Conservation (phyloP, 139 green algal genomes). For the Closterium sp. region DNA sequence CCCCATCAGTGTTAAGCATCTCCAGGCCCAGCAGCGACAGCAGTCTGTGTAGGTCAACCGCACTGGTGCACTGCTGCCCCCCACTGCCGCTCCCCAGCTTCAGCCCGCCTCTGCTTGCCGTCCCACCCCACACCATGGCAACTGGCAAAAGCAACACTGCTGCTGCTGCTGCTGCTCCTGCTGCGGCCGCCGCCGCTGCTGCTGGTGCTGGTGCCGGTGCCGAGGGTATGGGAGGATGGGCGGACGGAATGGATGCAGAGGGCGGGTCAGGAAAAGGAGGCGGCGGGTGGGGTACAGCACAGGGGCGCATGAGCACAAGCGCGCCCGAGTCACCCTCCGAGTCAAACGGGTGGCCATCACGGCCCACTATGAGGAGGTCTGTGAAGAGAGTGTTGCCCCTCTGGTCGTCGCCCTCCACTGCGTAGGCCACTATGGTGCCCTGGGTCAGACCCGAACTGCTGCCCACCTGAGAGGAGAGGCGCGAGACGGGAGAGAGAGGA, state of each 20-base stretch:
- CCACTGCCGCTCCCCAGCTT: neutral
- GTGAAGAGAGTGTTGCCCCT: neutral
- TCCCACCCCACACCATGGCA: slow-evolving; percentile 2
- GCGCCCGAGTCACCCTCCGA: neutral
- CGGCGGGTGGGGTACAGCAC: too few species aligned
- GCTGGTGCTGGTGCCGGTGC: neutral
- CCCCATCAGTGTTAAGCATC: neutral
- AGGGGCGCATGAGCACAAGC: neutral
- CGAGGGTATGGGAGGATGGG: neutral
- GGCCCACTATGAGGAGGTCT: slow-evolving; percentile 17
- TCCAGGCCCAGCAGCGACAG: neutral
- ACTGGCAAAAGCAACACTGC: neutral
- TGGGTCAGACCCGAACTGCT: neutral
- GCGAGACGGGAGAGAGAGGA: too few species aligned
- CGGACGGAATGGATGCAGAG: neutral
- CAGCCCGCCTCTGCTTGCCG: neutral
- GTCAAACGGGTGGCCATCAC: neutral
- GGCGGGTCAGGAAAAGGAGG: too few species aligned
- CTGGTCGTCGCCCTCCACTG: neutral
- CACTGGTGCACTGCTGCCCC: slow-evolving; percentile 3
- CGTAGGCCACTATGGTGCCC: slow-evolving; percentile 8
- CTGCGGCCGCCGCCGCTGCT: neutral
- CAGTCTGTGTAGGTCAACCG: neutral
- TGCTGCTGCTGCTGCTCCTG: neutral
- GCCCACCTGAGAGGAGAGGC: neutral